These are phyloP conservation scores for Endothia cerciana DNA, from an alignment of 2,329 filamentous ascomycete species.

Conservation along the genomic window DNA sequence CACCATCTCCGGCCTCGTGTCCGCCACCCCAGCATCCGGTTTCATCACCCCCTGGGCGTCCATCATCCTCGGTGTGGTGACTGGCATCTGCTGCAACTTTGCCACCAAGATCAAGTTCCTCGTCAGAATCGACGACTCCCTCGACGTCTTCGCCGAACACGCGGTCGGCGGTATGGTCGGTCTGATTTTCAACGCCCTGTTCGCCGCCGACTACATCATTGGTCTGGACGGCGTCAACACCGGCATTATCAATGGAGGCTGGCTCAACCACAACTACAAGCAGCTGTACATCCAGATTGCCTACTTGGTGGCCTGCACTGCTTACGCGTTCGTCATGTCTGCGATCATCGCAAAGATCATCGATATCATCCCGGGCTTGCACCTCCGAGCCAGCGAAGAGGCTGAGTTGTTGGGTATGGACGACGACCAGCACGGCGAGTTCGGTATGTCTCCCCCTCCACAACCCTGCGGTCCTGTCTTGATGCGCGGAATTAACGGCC, in stretches of 20 bases:
- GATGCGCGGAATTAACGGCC: neutral
- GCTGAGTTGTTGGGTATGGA: constrained; percentile 88
- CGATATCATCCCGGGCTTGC: constrained; percentile 75
- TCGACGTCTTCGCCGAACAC: constrained; percentile 75
- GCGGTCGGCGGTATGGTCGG: constrained; percentile 71
- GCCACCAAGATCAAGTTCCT: constrained; percentile 68
- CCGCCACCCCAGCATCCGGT: constrained; percentile 70
- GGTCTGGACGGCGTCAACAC: constrained; percentile 79
- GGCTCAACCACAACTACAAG: constrained; percentile 74
- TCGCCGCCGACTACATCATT: constrained; percentile 71
- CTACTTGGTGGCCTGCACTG: constrained; percentile 68
- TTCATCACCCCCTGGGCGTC: constrained; percentile 71
- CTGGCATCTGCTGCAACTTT: constrained; percentile 71
- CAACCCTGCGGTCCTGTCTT: neutral
- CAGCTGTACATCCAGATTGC: constrained; percentile 81
- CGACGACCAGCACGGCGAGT: constrained; percentile 87
- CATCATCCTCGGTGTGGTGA: constrained; percentile 66
- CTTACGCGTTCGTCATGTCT: constrained; percentile 75
- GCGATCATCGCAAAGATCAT: constrained; percentile 74
- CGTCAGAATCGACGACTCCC: constrained; percentile 69
- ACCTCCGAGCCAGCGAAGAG: constrained; percentile 79
- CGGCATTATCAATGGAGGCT: constrained; percentile 65
- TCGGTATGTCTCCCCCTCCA: constrained; percentile 46
- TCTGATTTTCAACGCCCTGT: constrained; percentile 74
- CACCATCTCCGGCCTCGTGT: constrained; percentile 71